These are phyloP conservation scores for Aspergillus saccharolyticus DNA, from an alignment of 495 filamentous ascomycete genomes.

Conservation along the genomic window DNA sequence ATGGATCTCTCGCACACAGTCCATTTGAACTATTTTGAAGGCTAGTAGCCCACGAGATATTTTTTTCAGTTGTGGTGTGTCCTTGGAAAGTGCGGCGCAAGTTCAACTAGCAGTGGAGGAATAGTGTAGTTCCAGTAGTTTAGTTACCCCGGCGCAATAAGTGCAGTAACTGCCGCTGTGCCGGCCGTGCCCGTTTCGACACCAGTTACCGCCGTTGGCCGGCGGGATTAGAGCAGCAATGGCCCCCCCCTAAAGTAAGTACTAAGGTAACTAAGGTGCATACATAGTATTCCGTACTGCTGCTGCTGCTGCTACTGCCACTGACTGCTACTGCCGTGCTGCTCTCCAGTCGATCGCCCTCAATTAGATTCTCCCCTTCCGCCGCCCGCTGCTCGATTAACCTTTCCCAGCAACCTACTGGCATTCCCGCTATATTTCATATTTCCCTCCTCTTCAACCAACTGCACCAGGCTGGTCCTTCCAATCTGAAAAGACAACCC, in stretches of 20 bases:
- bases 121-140: not conserved
- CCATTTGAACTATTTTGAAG: not conserved
- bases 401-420: slow-evolving; percentile 11
- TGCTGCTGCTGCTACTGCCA: no score
- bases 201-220: not conserved
- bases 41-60: no score
- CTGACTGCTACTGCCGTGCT: not conserved
- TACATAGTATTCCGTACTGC: no score
- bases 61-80: not conserved
- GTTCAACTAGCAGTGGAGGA: not conserved
- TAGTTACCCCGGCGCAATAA: not conserved
- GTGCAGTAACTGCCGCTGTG: not conserved
- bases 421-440: slow-evolving; percentile 8
- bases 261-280: no score
- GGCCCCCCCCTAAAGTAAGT: no score
- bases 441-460: not conserved
- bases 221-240: not conserved
- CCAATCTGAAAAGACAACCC: no score
- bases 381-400: slow-evolving; percentile 10
- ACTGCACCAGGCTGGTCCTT: slow-evolving; percentile 20
- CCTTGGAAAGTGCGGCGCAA: not conserved
- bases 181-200: not conserved
- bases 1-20: not conserved
- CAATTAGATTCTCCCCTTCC: not conserved
- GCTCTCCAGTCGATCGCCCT: not conserved